Percentiles rank a stretch among this genome's conserved stretches.
These are phyloP conservation scores for Leccinum solheimii DNA, from an alignment of 1,284 basidiomycete genomes.

Conservation along the genomic window DNA sequence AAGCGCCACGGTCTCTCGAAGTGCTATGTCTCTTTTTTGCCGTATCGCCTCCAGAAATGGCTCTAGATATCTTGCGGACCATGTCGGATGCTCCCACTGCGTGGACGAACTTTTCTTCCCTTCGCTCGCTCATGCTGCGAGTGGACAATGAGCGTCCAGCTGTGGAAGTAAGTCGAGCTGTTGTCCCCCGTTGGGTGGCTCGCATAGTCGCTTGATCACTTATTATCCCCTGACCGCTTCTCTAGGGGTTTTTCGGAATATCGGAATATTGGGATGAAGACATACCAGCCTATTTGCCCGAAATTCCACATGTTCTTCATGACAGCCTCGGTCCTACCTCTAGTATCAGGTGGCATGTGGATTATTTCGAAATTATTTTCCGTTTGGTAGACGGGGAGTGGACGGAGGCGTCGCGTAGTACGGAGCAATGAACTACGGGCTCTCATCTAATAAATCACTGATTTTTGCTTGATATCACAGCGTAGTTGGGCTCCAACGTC, in stretches of 20 bases:
- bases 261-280: background rate
- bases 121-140: too few species aligned
- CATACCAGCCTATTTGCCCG: background rate
- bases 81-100: background rate
- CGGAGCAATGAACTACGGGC: background rate
- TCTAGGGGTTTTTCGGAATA: background rate
- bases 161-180: too few species aligned
- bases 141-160: too few species aligned
- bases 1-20: background rate
- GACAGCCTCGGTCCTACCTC: background rate
- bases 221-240: background rate
- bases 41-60: background rate
- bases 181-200: too few species aligned
- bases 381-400: background rate
- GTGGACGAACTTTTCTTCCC: background rate
- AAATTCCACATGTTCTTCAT: background rate
- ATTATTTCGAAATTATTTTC: background rate
- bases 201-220: background rate
- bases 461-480: too few species aligned
- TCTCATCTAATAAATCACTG: too few species aligned
- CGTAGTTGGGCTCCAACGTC: too few species aligned
- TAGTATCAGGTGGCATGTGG: background rate
- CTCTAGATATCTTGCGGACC: background rate
- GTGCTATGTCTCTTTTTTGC: background rate
- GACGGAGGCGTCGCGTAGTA: background rate